phyloP scores from a whole-genome alignment of 2,329 filamentous ascomycete genomes.

The Diplodia sapinea region DNA sequence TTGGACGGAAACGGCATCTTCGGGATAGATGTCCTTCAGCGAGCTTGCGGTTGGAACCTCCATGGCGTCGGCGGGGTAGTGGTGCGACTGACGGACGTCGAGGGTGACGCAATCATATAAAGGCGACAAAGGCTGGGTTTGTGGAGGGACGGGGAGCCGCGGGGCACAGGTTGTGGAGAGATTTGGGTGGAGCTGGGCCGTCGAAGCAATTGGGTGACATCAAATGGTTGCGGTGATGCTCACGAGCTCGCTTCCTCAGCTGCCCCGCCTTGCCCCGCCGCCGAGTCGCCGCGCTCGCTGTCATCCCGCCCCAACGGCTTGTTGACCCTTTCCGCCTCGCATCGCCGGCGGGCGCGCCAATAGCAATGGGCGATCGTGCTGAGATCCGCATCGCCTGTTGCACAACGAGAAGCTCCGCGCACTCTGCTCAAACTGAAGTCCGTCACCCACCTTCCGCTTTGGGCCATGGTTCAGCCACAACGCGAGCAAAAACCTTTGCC shows the following conservation, averaged over 20 bases:
- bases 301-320: constrained; percentile 14
- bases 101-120: constrained; percentile 13
- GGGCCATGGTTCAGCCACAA: constrained; percentile 10
- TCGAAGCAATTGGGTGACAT: constrained; percentile 23
- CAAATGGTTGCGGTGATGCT: constrained; percentile 29
- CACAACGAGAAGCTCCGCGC: constrained; percentile 2
- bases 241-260: constrained; percentile 17
- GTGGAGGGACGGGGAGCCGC: constrained; percentile 13
- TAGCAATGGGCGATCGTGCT: background rate
- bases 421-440: background rate
- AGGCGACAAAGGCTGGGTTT: background rate
- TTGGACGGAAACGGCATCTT: constrained; percentile 71
- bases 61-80: constrained; percentile 25
- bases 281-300: constrained; percentile 4
- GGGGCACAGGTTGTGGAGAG: constrained; percentile 30
- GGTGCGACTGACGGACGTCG: constrained; percentile 12
- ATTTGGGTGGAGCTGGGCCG: constrained; percentile 22
- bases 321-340: background rate
- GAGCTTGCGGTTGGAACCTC: constrained; percentile 75
- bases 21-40: constrained; percentile 82
- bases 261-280: constrained; percentile 31
- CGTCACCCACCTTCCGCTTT: constrained; percentile 8
- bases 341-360: background rate
- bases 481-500: constrained; percentile 17
- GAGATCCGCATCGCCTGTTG: background rate